These are phyloP conservation scores for Suillus americanus DNA, from an alignment of 768 basidiomycete species.

Conservation along the genomic window DNA sequence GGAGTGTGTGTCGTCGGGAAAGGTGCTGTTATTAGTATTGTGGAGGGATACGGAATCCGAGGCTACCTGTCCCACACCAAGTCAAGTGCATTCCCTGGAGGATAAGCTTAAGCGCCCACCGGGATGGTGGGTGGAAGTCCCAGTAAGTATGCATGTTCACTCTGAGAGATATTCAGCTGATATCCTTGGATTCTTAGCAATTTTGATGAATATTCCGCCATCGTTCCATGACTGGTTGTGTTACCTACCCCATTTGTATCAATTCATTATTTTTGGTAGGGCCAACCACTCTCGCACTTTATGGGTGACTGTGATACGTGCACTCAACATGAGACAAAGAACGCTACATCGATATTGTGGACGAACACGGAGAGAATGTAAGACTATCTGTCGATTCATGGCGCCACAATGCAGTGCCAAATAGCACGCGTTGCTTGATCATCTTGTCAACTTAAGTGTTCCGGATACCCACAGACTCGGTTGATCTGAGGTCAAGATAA, in stretches of 20 bases:
- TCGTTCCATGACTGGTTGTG: not conserved
- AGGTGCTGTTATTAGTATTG: not conserved
- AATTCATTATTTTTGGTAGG: not conserved
- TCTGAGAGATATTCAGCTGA: not conserved
- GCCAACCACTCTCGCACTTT: not conserved
- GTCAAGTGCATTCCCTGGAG: not conserved
- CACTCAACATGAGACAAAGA: not conserved
- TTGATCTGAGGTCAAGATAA: too few relatives aligned
- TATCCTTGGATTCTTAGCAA: not conserved
- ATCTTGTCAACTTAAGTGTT: too few relatives aligned
- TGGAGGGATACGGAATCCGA: not conserved
- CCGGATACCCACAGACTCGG: too few relatives aligned
- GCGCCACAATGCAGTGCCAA: too few relatives aligned
- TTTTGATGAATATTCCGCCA: not conserved
- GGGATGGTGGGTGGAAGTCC: not conserved
- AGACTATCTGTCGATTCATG: too few relatives aligned
- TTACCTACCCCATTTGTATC: not conserved
- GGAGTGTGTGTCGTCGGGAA: not conserved
- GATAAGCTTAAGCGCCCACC: not conserved
- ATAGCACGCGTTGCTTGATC: too few relatives aligned
- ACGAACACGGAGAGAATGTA: too few relatives aligned
- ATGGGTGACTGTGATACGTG: not conserved
- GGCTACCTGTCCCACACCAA: not conserved
- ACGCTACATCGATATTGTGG: too few relatives aligned
- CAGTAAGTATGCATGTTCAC: not conserved